Evolutionary conservation across 768 basidiomycete species (phyloP).

Genomic region (Psilocybe cyanescens): DNA sequence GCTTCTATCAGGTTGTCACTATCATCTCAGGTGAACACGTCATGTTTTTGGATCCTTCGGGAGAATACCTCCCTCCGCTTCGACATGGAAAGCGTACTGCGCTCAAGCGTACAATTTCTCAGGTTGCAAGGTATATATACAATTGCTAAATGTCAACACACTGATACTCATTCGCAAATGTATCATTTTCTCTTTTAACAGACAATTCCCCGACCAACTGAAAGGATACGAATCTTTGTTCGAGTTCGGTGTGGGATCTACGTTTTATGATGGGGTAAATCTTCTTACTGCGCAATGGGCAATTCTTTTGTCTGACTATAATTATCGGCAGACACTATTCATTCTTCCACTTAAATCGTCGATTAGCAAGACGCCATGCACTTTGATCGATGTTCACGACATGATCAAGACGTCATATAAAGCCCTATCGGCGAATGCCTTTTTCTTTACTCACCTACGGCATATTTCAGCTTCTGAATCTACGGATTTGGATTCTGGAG

Average conservation of each 20-base stretch:
- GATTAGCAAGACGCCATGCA: constrained; percentile 10
- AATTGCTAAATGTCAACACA: not conserved
- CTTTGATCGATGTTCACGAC: not conserved
- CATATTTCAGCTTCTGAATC: constrained; percentile 7
- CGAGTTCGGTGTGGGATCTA: constrained; percentile 30
- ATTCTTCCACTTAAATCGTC: constrained; percentile 15
- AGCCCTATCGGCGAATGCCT: constrained; percentile 14
- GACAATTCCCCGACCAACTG: constrained; percentile 47
- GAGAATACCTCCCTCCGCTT: constrained; percentile 36
- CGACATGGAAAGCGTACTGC: constrained; percentile 29
- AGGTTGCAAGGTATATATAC: constrained; percentile 31
- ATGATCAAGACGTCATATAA: constrained; percentile 13
- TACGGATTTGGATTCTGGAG: not conserved
- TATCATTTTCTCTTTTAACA: not conserved
- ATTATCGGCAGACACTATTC: constrained; percentile 17
- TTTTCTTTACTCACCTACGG: constrained; percentile 18
- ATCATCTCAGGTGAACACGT: constrained; percentile 32
- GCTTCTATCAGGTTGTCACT: constrained; percentile 27
- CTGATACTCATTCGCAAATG: not conserved
- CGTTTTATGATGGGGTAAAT: constrained; percentile 18
- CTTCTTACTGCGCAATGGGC: not conserved
- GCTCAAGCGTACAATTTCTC: constrained; percentile 29
- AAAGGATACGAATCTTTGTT: constrained; percentile 37
- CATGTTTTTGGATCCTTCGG: constrained; percentile 49
- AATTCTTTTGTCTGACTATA: not conserved